These are phyloP conservation scores for Fomitopsis pulvina DNA, from an alignment of 768 basidiomycete species.

Conservation along the genomic window DNA sequence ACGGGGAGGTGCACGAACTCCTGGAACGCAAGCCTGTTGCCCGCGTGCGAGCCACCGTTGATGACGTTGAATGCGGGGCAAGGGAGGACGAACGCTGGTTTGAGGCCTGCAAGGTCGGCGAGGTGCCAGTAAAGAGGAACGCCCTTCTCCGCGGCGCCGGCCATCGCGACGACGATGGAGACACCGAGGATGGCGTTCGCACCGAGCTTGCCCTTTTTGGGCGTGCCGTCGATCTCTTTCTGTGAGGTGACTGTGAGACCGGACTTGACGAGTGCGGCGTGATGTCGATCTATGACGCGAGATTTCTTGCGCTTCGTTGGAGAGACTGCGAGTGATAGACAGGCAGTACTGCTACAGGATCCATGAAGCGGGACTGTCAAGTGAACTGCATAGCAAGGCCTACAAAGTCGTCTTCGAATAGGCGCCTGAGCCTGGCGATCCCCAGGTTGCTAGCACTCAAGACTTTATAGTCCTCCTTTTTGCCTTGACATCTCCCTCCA, in stretches of 20 bases:
- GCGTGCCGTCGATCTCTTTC: slow-evolving; percentile 92
- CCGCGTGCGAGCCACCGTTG: slow-evolving; percentile 99
- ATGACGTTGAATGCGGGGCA: slow-evolving; percentile 97
- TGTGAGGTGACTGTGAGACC: slow-evolving; percentile 82
- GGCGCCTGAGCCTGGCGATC: too few species aligned
- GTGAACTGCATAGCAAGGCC: too few species aligned
- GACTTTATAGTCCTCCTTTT: too few species aligned
- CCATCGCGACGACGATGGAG: slow-evolving; percentile 91
- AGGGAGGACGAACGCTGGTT: slow-evolving; percentile 90
- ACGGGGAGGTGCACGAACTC: slow-evolving; percentile 99
- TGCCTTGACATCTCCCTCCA: slow-evolving; percentile 1
- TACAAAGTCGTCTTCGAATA: too few species aligned
- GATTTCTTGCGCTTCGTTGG: too few species aligned
- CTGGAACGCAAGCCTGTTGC: slow-evolving; percentile 99
- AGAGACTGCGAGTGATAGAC: too few species aligned
- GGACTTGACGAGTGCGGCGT: slow-evolving; percentile 82
- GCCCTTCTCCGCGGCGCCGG: slow-evolving; percentile 91
- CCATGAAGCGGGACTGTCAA: too few species aligned
- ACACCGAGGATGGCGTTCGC: slow-evolving; percentile 99
- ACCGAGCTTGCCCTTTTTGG: slow-evolving; percentile 99
- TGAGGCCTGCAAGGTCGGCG: slow-evolving; percentile 92
- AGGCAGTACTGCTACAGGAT: too few species aligned
- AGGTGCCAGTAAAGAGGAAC: slow-evolving; percentile 95
- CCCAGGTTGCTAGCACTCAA: too few species aligned
- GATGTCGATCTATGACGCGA: too few species aligned